Conservation (phyloP, 306 rosid species). For the Canavalia gladiata region DNA sequence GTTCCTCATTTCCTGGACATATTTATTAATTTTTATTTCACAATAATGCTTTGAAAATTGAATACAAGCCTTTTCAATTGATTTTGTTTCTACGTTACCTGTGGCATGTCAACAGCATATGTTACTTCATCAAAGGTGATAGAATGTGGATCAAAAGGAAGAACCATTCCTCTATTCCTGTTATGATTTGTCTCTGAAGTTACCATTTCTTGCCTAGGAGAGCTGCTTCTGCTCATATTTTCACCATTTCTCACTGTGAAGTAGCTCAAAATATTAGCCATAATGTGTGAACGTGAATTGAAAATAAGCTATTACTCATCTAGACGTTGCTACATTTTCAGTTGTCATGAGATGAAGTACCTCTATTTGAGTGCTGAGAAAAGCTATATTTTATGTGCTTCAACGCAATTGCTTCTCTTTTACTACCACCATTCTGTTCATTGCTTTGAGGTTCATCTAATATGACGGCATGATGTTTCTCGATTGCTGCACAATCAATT, state of each 20-base stretch:
- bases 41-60: slow-evolving; percentile 28
- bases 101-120: slow-evolving; percentile 60
- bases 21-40: background rate
- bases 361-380: slow-evolving; percentile 51
- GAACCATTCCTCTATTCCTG: slow-evolving; percentile 61
- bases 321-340: background rate
- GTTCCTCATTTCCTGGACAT: slow-evolving; percentile 70
- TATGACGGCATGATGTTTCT: slow-evolving; percentile 55
- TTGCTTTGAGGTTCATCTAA: slow-evolving; percentile 52
- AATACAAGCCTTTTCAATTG: slow-evolving; percentile 2
- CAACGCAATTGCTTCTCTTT: slow-evolving; percentile 27
- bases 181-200: slow-evolving; percentile 30
- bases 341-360: slow-evolving; percentile 46
- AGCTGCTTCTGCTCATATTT: slow-evolving; percentile 34
- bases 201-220: slow-evolving; percentile 33
- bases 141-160: slow-evolving; percentile 61
- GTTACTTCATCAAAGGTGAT: slow-evolving; percentile 63
- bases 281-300: slow-evolving; percentile 15
- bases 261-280: slow-evolving; percentile 27
- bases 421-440: slow-evolving; percentile 37
- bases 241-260: slow-evolving; percentile 45
- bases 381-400: slow-evolving; percentile 31
- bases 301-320: slow-evolving; percentile 16
- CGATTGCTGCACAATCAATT: slow-evolving; percentile 54
- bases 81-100: slow-evolving; percentile 47